Percentiles rank a stretch among this genome's conserved stretches.
Conservation (phyloP, 106 monocot genomes). For the Allium sativum region DNA sequence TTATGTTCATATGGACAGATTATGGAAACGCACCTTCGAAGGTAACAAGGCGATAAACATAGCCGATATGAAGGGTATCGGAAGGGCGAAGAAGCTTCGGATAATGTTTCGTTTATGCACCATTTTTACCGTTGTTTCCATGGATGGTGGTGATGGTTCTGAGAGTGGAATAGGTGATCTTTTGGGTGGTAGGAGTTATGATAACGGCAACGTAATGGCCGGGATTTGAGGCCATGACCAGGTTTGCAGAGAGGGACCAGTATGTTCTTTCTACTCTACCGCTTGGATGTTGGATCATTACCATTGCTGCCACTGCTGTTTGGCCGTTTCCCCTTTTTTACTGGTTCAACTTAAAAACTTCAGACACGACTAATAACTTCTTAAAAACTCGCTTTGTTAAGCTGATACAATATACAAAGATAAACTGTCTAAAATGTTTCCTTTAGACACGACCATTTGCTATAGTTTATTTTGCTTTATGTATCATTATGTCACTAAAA, state of each 20-base stretch:
- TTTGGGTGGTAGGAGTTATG: slow-evolving; percentile 7
- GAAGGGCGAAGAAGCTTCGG: slow-evolving; percentile 47
- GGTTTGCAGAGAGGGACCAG: slow-evolving; percentile 31
- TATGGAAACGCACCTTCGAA: slow-evolving; percentile 21
- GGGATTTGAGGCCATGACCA: slow-evolving; percentile 51
- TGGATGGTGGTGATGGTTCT: not conserved
- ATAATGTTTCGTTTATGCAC: slow-evolving; percentile 15
- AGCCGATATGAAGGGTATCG: slow-evolving; percentile 41
- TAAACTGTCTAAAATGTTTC: too few relatives aligned
- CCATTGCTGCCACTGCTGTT: slow-evolving; percentile 39
- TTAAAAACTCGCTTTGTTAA: too few relatives aligned
- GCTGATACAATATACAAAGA: too few relatives aligned
- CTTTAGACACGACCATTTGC: too few relatives aligned
- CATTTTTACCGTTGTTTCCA: too few relatives aligned
- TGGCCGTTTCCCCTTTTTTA: slow-evolving; percentile 51
- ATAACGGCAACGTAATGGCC: slow-evolving; percentile 53
- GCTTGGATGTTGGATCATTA: slow-evolving; percentile 40
- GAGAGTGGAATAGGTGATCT: not conserved
- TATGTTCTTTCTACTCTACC: slow-evolving; percentile 29
- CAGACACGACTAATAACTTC: too few relatives aligned
- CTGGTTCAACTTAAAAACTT: too few relatives aligned
- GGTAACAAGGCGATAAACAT: slow-evolving; percentile 42
- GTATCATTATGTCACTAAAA: too few relatives aligned
- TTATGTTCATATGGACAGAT: too few relatives aligned
- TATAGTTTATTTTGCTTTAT: too few relatives aligned